phyloP scores from a whole-genome alignment of 345 rosid genomes.

The Litchi chinensis region DNA sequence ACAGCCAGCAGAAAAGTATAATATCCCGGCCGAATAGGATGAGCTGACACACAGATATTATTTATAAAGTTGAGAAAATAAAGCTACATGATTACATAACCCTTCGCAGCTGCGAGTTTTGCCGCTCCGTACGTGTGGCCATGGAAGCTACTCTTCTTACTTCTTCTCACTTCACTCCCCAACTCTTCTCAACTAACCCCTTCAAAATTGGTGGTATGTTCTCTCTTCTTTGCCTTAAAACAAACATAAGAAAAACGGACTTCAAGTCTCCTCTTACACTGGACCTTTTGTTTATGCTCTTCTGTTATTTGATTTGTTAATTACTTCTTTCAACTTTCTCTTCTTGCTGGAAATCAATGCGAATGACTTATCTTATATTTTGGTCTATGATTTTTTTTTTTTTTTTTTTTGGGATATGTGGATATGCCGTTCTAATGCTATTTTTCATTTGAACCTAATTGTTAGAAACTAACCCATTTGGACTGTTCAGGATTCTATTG shows the following conservation, averaged over 20 bases:
- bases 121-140: background rate
- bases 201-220: slow-evolving; percentile 32
- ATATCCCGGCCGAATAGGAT: no score
- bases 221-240: background rate
- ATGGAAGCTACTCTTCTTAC: slow-evolving; percentile 44
- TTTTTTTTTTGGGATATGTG: background rate
- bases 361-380: background rate
- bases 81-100: no score
- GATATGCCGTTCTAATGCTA: background rate
- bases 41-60: no score
- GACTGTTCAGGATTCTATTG: background rate
- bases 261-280: background rate
- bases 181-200: slow-evolving; percentile 21
- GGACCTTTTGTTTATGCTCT: no score
- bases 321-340: background rate
- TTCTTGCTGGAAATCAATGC: background rate
- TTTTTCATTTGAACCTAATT: background rate
- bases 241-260: no score
- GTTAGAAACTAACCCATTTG: background rate
- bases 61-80: no score
- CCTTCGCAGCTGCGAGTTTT: background rate
- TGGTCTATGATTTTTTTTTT: background rate
- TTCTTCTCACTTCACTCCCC: slow-evolving; percentile 22
- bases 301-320: no score
- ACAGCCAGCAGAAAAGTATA: no score